phyloP scores from a whole-genome alignment of 495 filamentous ascomycete species.

The Physcia stellaris region DNA sequence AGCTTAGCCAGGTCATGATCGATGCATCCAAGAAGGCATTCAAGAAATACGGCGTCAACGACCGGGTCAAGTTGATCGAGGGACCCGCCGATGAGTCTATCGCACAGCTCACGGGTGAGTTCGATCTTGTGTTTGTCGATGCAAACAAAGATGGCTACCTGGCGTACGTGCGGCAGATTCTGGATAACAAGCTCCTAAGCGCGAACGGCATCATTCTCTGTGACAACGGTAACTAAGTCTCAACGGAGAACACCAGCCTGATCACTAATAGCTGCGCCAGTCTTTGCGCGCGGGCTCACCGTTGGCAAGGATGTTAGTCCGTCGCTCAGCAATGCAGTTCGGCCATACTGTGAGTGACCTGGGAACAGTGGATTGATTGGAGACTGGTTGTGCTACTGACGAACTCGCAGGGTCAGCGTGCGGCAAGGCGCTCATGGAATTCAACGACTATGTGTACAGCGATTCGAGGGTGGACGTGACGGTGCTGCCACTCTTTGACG shows the following conservation, averaged over 20 bases:
- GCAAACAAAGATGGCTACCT: slow-evolving; percentile 20
- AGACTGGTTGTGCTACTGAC: too few relatives aligned
- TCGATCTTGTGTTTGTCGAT: slow-evolving; percentile 22
- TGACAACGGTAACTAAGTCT: slow-evolving; percentile 18
- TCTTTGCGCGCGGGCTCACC: too few relatives aligned
- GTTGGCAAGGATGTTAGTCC: too few relatives aligned
- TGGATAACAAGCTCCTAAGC: slow-evolving; percentile 15
- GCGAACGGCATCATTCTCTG: slow-evolving; percentile 17
- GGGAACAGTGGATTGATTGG: too few relatives aligned
- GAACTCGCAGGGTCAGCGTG: too few relatives aligned
- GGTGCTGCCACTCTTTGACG: slow-evolving; percentile 21
- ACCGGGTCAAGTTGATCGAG: slow-evolving; percentile 14
- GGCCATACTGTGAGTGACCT: too few relatives aligned
- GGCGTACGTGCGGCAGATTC: slow-evolving; percentile 11
- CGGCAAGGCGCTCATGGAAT: slow-evolving; percentile 13
- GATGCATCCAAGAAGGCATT: slow-evolving; percentile 12
- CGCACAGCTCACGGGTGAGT: slow-evolving; percentile 6
- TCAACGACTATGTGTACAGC: slow-evolving; percentile 18
- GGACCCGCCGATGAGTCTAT: slow-evolving; percentile 8
- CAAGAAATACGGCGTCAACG: slow-evolving; percentile 8
- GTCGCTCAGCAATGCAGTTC: too few relatives aligned
- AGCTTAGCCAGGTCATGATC: slow-evolving; percentile 16
- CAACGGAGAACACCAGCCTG: too few relatives aligned
- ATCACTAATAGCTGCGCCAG: too few relatives aligned
- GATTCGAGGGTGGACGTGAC: slow-evolving; percentile 17